Conservation (phyloP, 2,329 filamentous ascomycete genomes). For the Paraconiothyrium brasiliense region DNA sequence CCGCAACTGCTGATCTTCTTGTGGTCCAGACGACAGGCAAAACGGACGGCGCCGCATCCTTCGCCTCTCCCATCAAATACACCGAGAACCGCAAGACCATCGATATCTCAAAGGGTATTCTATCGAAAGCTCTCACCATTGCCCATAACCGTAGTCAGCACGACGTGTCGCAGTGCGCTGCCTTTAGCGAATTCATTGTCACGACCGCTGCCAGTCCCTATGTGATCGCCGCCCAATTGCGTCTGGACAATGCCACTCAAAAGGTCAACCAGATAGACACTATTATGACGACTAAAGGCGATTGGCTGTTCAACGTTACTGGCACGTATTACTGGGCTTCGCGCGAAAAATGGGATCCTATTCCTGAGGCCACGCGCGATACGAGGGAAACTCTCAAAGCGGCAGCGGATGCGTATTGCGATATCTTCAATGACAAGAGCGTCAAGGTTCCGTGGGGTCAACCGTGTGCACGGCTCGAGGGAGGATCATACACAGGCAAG, state of each 20-base stretch:
- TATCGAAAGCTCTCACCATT: constrained; percentile 36
- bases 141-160: constrained; percentile 37
- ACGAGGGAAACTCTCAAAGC: constrained; percentile 35
- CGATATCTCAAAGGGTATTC: constrained; percentile 29
- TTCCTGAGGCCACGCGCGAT: constrained; percentile 30
- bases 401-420: constrained; percentile 41
- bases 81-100: constrained; percentile 38
- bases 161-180: constrained; percentile 38
- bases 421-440: constrained; percentile 37
- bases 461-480: constrained; percentile 41
- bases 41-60: constrained; percentile 24
- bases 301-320: constrained; percentile 45
- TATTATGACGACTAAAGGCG: constrained; percentile 39
- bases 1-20: constrained; percentile 31
- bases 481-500: constrained; percentile 40
- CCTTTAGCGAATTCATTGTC: constrained; percentile 42
- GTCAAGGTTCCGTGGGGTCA: constrained; percentile 39
- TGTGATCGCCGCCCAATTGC: constrained; percentile 40
- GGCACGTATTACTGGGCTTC: constrained; percentile 39
- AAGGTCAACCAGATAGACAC: constrained; percentile 35
- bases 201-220: constrained; percentile 36
- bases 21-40: constrained; percentile 35
- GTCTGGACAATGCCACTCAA: constrained; percentile 33
- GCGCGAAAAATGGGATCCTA: constrained; percentile 35
- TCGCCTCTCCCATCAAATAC: constrained; percentile 30